Evolutionary conservation across 2,329 filamentous ascomycete species (phyloP).

Genomic region (Aspergillus latus): DNA sequence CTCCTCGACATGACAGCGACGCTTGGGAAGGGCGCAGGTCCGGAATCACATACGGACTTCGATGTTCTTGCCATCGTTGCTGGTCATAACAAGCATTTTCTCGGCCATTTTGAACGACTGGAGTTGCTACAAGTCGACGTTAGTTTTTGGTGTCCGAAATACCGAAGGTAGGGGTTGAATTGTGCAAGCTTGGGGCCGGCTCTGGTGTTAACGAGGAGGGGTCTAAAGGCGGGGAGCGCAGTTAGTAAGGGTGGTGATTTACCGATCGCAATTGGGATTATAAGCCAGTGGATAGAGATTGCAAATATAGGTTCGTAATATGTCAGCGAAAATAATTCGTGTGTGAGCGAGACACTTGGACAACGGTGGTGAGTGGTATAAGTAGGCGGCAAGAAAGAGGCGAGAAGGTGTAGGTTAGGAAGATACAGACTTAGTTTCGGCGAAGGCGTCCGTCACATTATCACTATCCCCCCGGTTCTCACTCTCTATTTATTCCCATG

Average conservation of each 20-base stretch:
- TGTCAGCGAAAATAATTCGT: neutral
- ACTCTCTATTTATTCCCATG: neutral
- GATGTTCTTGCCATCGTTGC: slow-evolving; percentile 40
- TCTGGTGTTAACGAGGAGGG: slow-evolving; percentile 1
- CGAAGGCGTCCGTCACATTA: neutral
- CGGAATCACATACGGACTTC: slow-evolving; percentile 48
- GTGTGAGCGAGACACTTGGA: neutral
- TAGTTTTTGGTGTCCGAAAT: neutral
- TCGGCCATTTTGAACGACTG: slow-evolving; percentile 11
- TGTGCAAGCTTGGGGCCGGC: neutral
- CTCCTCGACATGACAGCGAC: neutral
- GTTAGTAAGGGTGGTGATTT: neutral
- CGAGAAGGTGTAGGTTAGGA: neutral
- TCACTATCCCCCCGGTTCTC: neutral
- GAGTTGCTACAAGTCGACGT: neutral
- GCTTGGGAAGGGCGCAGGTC: neutral
- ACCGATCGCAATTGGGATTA: neutral
- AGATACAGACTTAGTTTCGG: neutral
- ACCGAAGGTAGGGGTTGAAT: neutral
- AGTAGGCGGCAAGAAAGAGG: slow-evolving; percentile 1
- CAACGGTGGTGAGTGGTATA: neutral
- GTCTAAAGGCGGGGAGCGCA: neutral
- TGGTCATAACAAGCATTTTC: slow-evolving; percentile 16
- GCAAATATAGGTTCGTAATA: neutral
- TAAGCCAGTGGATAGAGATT: neutral